Evolutionary conservation across 805 yeast species (phyloP), one percentile per base, ranked within the genome.

Genomic region (Lachancea meyersii): DNA sequence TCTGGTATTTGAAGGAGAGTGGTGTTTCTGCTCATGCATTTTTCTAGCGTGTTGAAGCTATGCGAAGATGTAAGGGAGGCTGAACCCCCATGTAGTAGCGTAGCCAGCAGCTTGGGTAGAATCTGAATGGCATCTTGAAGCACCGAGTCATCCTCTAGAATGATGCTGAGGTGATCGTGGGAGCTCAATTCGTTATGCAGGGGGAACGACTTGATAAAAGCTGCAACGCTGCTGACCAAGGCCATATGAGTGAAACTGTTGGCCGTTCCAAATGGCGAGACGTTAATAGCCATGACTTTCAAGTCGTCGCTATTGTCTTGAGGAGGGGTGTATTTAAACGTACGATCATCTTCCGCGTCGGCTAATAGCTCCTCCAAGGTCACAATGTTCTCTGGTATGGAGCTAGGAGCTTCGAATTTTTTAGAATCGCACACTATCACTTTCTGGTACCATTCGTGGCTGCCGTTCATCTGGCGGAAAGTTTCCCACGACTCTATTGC

Each of bases 201-300:
- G 13, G 72, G 68, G 11, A 65, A 55, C 0, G 55, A 49, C 30
- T 58, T 65, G 4, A 70, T 63, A 19, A 73, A 64, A 1, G 82
- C 68, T 2, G 84, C 77, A 26, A 73, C 61, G 5, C 78, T 68
- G 48, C 80, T 72, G 4, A 77, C 72, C 31, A 78, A 56, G 48
- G 76, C 75, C 44, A 71, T 63, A 43, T 77, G 81, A 4, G 77
- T 70, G 51, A 72, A 77, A 10, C 63, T 50, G 1, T 64, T 59
- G 1, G 64, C 52, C 9, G 51, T 50, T 13, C 54, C 48, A 27
- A 40, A 43, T 9, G 51, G 47, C 1, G 60, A 52, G 4, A 57
- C 47, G 10, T 48, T 50, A 19, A 62, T 47, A 11, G 56, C 52
- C n/a, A 68, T 56, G 5, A 61, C 34, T 9, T 71, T 70, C 24